Percentiles rank a stretch among this genome's conserved stretches.
phyloP scores from a whole-genome alignment of 2,329 filamentous ascomycete genomes.

The Stagonosporopsis vannaccii region DNA sequence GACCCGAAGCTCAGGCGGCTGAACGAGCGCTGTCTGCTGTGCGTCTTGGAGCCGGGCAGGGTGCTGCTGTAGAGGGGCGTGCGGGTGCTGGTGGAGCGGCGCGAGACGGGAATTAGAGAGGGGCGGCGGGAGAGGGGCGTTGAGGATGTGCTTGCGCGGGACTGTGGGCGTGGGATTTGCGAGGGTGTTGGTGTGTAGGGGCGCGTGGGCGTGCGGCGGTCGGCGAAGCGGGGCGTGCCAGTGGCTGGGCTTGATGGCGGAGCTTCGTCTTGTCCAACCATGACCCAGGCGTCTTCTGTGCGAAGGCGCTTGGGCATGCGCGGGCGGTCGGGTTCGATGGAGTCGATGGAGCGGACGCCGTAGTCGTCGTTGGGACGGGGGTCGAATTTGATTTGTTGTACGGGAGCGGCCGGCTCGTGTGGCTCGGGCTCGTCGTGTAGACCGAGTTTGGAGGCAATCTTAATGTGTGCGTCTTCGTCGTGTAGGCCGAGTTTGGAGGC shows the following conservation, averaged over 20 bases:
- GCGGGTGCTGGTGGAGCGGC: slow-evolving; percentile 46
- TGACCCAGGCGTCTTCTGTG: slow-evolving; percentile 58
- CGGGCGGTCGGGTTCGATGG: slow-evolving; percentile 52
- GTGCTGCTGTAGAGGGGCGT: slow-evolving; percentile 27
- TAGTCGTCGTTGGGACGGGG: slow-evolving; percentile 51
- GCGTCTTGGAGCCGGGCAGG: slow-evolving; percentile 10
- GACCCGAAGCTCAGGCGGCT: slow-evolving; percentile 45
- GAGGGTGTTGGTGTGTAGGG: slow-evolving; percentile 41
- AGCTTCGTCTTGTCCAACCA: slow-evolving; percentile 55
- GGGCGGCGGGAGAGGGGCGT: slow-evolving; percentile 32
- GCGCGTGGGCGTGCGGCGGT: slow-evolving; percentile 38
- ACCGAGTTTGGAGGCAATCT: slow-evolving; percentile 34
- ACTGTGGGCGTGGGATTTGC: slow-evolving; percentile 45
- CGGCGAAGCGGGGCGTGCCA: slow-evolving; percentile 46
- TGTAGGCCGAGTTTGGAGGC: no score
- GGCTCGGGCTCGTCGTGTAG: slow-evolving; percentile 30
- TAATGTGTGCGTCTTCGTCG: slow-evolving; percentile 55
- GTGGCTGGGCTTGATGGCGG: no score
- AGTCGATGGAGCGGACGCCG: slow-evolving; percentile 55
- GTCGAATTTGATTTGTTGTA: slow-evolving; percentile 32
- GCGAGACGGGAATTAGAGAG: slow-evolving; percentile 55
- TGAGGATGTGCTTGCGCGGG: slow-evolving; percentile 28
- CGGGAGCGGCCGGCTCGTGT: slow-evolving; percentile 21
- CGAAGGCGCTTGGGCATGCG: slow-evolving; percentile 57
- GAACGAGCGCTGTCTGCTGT: slow-evolving; percentile 34